Evolutionary conservation across 257 asterid species (phyloP), one percentile per base, ranked within the genome.

Genomic region (Rhazya stricta): DNA sequence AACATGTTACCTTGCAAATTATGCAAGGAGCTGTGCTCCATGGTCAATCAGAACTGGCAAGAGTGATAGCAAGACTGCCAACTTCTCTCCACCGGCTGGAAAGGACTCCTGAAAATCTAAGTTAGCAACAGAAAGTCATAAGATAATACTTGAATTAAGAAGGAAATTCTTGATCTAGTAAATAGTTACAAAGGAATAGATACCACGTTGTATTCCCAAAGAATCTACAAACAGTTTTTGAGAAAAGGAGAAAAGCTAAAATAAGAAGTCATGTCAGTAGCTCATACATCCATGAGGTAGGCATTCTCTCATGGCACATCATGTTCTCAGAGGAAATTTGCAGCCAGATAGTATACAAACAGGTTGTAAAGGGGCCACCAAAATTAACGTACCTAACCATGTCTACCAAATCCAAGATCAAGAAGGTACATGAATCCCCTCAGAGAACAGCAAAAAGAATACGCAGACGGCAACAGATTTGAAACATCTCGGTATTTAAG

Each of bases 1-100:
- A 18, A 11, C 34, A 41, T 12, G 25, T 62, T 76, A 80, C 84
- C 81, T 80, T 67, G 51, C 69, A 50, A 27, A 56, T 21, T 5
- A 67, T 61, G 27, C 18, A 29, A 45, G 36, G 72, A 48, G 25
- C 39, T 37, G 9, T 21, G 72, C 32, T 76, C 78, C 84, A 76
- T 80, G 67, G 50, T 73, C 27, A 72, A 54, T 50, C 58, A 16
- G 34, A 32, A 67, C 51, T 43, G 53, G 39, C 41, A 43, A 37
- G 16, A 41, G 56, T 12, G 37, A 48, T 56, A 21, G 27, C 10
- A 27, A 72, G 48, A 72, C 30, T 37, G 23, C 12, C 3, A 45
- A 70, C 18, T 74, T 50, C 18, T 63, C 29, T 32, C 75, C 73
- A 67, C 78, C 71, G 32, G 70, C 37, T 48, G 63, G 54, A 36